These are phyloP conservation scores for Penicillium sp. DNA, from an alignment of 2,329 filamentous ascomycete genomes.

Conservation along the genomic window DNA sequence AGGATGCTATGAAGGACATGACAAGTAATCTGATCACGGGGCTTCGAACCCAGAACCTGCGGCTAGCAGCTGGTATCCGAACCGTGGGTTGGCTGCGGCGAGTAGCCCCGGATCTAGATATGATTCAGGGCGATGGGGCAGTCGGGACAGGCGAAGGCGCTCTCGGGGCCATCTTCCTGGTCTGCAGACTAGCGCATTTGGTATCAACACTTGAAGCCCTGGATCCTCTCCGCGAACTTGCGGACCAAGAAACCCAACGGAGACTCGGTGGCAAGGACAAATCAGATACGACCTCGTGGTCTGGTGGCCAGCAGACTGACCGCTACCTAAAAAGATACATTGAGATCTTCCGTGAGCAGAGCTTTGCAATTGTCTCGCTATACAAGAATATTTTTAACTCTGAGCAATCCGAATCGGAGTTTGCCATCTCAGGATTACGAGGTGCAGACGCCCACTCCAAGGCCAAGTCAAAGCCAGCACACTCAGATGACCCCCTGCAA, in stretches of 20 bases:
- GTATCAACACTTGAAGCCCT: slow-evolving; percentile 77
- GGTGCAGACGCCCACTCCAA: slow-evolving; percentile 26
- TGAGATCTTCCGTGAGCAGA: slow-evolving; percentile 96
- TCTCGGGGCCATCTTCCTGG: slow-evolving; percentile 79
- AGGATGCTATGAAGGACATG: slow-evolving; percentile 85
- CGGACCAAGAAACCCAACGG: slow-evolving; percentile 73
- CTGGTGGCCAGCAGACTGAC: slow-evolving; percentile 83
- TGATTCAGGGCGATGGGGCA: slow-evolving; percentile 31
- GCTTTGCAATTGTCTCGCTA: slow-evolving; percentile 91
- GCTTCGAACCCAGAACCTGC: slow-evolving; percentile 74
- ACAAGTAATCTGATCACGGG: slow-evolving; percentile 77
- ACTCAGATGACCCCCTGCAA: slow-evolving; percentile 35
- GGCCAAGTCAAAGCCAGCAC: slow-evolving; percentile 22
- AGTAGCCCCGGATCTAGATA: slow-evolving; percentile 76
- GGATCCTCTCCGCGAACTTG: slow-evolving; percentile 80
- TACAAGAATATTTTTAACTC: slow-evolving; percentile 84
- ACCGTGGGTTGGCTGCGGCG: slow-evolving; percentile 89
- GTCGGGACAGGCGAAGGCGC: slow-evolving; percentile 59
- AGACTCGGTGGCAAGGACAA: slow-evolving; percentile 36
- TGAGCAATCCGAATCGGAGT: slow-evolving; percentile 44
- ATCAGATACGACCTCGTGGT: slow-evolving; percentile 33
- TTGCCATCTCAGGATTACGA: slow-evolving; percentile 28
- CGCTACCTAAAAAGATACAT: slow-evolving; percentile 92
- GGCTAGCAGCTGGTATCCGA: slow-evolving; percentile 84
- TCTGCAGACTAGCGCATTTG: slow-evolving; percentile 79